Percentiles rank a stretch among this genome's conserved stretches.
phyloP scores from a whole-genome alignment of 148 eudicot species.

The Rhododendron williamsianum region DNA sequence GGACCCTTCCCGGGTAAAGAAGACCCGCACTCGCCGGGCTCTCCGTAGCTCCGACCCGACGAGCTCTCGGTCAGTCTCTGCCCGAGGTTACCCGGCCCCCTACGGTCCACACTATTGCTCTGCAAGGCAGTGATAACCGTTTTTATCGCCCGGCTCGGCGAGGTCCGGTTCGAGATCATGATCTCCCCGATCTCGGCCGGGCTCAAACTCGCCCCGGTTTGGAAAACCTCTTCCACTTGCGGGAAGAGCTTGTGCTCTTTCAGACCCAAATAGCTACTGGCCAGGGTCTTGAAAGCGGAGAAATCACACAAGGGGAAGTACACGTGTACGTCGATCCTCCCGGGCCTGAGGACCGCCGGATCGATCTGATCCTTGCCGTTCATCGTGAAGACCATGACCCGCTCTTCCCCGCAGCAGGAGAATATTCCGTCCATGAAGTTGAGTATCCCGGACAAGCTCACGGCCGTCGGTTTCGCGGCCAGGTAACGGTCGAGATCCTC shows the following conservation, averaged over 20 bases:
- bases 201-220: slow-evolving; percentile 42
- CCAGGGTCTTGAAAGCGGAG: slow-evolving; percentile 47
- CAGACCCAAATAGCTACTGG: slow-evolving; percentile 51
- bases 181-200: slow-evolving; percentile 66
- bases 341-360: slow-evolving; percentile 51
- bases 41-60: slow-evolving; percentile 24
- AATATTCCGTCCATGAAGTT: slow-evolving; percentile 72
- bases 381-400: slow-evolving; percentile 71
- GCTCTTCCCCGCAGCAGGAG: slow-evolving; percentile 63
- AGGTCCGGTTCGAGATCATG: slow-evolving; percentile 58
- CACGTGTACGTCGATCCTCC: slow-evolving; percentile 59
- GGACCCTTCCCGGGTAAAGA: slow-evolving; percentile 21
- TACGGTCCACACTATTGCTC: slow-evolving; percentile 14
- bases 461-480: slow-evolving; percentile 34
- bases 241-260: slow-evolving; percentile 62
- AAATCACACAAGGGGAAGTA: slow-evolving; percentile 62
- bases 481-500: slow-evolving; percentile 58
- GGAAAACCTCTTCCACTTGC: slow-evolving; percentile 57
- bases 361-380: slow-evolving; percentile 47
- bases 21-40: slow-evolving; percentile 22
- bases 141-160: slow-evolving; percentile 56
- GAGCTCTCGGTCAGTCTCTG: slow-evolving; percentile 11
- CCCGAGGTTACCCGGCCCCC: neutral
- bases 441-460: slow-evolving; percentile 45
- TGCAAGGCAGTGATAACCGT: slow-evolving; percentile 45